Evolutionary conservation across 2,329 filamentous ascomycete genomes (phyloP).

Genomic region (Colletotrichum sp.): DNA sequence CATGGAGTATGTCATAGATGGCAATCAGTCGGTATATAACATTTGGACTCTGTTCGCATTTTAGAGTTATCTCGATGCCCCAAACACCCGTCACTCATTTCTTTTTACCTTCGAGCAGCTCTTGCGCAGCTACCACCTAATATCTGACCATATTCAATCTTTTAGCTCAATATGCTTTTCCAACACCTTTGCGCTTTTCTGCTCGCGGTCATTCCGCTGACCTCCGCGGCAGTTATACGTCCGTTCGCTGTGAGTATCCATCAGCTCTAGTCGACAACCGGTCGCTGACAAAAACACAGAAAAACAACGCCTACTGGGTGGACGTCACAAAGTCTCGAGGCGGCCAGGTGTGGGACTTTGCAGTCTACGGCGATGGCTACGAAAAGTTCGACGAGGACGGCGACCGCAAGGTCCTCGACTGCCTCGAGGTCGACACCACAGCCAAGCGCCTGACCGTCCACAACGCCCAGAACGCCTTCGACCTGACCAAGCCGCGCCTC

Average conservation of each 20-base stretch:
- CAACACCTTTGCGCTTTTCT: not conserved
- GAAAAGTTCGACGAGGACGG: not conserved
- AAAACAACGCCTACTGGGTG: not conserved
- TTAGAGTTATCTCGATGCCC: not conserved
- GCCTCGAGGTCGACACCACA: not conserved
- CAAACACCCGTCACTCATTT: not conserved
- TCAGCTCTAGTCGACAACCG: not conserved
- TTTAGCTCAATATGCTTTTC: not conserved
- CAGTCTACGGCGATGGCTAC: not conserved
- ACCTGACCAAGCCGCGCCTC: not conserved
- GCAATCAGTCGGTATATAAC: not conserved
- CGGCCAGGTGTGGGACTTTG: not conserved
- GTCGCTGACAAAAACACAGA: not conserved
- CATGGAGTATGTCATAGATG: not conserved
- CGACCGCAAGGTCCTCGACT: not conserved
- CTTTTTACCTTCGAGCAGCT: not conserved
- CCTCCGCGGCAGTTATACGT: not conserved
- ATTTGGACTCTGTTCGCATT: not conserved
- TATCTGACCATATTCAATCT: not conserved
- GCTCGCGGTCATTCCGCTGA: not conserved
- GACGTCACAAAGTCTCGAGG: not conserved
- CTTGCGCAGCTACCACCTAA: not conserved
- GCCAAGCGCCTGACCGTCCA: not conserved
- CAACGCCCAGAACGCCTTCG: not conserved
- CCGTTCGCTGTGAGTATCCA: not conserved